Evolutionary conservation across 1,284 basidiomycete species (phyloP).

Genomic region (Cryptococcus hybrid): DNA sequence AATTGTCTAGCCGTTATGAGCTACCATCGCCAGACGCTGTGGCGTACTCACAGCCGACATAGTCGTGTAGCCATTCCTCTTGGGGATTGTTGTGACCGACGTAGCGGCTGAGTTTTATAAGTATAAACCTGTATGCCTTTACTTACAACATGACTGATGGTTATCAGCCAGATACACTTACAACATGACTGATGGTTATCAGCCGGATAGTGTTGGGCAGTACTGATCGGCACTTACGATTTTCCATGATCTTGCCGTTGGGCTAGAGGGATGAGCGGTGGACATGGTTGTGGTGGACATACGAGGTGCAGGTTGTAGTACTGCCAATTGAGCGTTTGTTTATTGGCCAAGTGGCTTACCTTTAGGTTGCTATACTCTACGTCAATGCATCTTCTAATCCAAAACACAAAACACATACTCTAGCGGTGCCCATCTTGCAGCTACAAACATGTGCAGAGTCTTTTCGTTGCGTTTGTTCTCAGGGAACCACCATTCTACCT

Average conservation of each 20-base stretch:
- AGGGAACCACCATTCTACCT: conserved; percentile 35
- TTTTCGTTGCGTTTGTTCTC: conserved; percentile 23
- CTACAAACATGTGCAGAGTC: conserved; percentile 28
- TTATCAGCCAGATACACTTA: conserved; percentile 8
- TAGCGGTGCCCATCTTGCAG: conserved; percentile 19
- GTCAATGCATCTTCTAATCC: neutral
- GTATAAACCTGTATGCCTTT: neutral
- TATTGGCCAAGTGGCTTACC: neutral
- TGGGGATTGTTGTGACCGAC: conserved; percentile 18
- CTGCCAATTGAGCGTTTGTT: conserved; percentile 9
- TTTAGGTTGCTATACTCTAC: neutral
- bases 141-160: conserved; percentile 17
- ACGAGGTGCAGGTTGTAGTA: conserved; percentile 33
- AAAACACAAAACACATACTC: conserved; percentile 8
- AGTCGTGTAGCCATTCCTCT: conserved; percentile 34
- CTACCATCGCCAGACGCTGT: too few relatives aligned
- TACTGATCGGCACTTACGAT: conserved; percentile 9
- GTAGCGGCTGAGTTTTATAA: conserved; percentile 22
- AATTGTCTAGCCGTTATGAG: conserved; percentile 7
- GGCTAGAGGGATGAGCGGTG: neutral
- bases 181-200: conserved; percentile 13
- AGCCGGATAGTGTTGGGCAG: neutral
- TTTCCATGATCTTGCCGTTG: conserved; percentile 10
- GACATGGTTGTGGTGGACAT: neutral
- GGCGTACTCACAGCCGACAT: conserved; percentile 30